Evolutionary conservation across 768 basidiomycete species (phyloP).

Genomic region (Boletellus emodensis): DNA sequence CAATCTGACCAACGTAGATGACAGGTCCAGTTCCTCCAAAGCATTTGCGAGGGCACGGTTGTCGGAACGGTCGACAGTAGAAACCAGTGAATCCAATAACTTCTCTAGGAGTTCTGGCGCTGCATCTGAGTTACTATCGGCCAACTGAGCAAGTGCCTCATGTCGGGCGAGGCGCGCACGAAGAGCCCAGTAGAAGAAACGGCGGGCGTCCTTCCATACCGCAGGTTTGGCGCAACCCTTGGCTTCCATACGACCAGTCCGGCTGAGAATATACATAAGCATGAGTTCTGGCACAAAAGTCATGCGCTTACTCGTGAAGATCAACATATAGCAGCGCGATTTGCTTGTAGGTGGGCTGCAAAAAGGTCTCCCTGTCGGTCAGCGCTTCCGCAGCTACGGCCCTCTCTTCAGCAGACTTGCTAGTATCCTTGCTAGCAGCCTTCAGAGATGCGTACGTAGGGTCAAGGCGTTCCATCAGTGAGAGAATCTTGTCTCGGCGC

Average conservation of each 20-base stretch:
- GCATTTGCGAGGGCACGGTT: conserved; percentile 57
- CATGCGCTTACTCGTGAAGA: conserved; percentile 78
- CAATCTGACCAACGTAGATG: conserved; percentile 57
- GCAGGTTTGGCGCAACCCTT: conserved; percentile 89
- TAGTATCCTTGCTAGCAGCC: conserved; percentile 69
- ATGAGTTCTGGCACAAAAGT: neutral
- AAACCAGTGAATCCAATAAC: conserved; percentile 60
- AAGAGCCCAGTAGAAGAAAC: conserved; percentile 92
- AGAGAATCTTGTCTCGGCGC: conserved; percentile 88
- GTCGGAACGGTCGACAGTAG: conserved; percentile 47
- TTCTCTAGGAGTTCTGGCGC: conserved; percentile 62
- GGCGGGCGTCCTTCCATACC: conserved; percentile 84
- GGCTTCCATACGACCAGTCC: conserved; percentile 94
- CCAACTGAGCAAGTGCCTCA: conserved; percentile 56
- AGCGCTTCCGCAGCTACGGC: conserved; percentile 65
- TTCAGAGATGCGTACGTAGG: conserved; percentile 76
- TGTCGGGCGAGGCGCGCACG: conserved; percentile 78
- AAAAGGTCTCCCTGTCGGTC: conserved; percentile 67
- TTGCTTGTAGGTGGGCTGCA: conserved; percentile 91
- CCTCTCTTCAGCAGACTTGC: conserved; percentile 72
- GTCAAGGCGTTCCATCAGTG: conserved; percentile 93
- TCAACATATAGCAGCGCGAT: conserved; percentile 93
- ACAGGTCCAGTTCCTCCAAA: conserved; percentile 69
- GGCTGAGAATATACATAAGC: conserved; percentile 45
- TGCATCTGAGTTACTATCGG: conserved; percentile 68